A percentile compares a stretch with the other conserved stretches of the same genome.
Conservation (phyloP, 2,329 filamentous ascomycete species). For the Aspergillus pseudoviridinutans region DNA sequence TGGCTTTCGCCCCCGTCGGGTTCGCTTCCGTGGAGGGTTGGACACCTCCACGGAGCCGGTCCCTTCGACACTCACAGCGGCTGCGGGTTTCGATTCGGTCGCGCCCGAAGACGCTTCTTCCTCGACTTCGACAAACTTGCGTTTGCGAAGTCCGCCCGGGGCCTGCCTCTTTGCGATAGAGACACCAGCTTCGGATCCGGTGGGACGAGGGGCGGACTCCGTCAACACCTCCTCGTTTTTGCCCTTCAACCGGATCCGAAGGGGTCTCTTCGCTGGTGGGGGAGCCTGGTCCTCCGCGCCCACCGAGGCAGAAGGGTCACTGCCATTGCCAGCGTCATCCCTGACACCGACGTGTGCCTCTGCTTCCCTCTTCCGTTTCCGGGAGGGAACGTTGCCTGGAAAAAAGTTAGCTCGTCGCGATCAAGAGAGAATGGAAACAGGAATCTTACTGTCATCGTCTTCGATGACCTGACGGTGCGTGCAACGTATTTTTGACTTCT, state of each 20-base stretch:
- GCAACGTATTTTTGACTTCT: slow-evolving; percentile 25
- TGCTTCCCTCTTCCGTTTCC: slow-evolving; percentile 3
- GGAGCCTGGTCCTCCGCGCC: slow-evolving; percentile 18
- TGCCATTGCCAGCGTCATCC: slow-evolving; percentile 1
- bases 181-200: not conserved
- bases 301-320: slow-evolving; percentile 3
- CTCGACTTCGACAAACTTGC: slow-evolving; percentile 6
- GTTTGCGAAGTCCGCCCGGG: slow-evolving; percentile 1
- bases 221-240: not conserved
- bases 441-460: not conserved
- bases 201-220: not conserved
- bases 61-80: not conserved
- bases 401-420: not conserved
- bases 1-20: slow-evolving; percentile 6
- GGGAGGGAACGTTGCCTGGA: slow-evolving; percentile 2
- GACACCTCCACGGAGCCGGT: not conserved
- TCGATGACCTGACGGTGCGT: slow-evolving; percentile 13
- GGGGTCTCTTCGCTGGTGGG: slow-evolving; percentile 16
- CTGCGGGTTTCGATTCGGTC: not conserved
- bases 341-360: not conserved
- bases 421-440: not conserved
- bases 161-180: slow-evolving; percentile 1
- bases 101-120: not conserved
- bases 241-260: slow-evolving; percentile 2
- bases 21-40: slow-evolving; percentile 3